Conservation (phyloP, 2,329 filamentous ascomycete genomes). For the Monascus ruber region DNA sequence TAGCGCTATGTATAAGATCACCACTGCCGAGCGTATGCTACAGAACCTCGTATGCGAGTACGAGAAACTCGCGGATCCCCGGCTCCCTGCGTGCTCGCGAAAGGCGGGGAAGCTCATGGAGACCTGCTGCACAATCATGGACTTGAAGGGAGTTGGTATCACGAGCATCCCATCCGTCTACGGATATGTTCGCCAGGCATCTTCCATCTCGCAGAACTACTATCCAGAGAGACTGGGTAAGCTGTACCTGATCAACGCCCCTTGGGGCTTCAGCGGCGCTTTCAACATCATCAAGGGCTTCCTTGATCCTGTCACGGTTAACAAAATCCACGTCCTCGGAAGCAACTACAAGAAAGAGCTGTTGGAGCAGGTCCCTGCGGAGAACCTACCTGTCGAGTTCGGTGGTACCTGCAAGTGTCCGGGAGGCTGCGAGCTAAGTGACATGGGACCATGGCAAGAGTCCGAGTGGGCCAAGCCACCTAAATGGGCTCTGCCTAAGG, state of each 20-base stretch:
- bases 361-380: constrained; percentile 68
- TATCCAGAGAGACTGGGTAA: constrained; percentile 95
- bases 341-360: constrained; percentile 72
- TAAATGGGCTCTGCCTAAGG: constrained; percentile 30
- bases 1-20: constrained; percentile 83
- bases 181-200: constrained; percentile 74
- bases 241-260: constrained; percentile 95
- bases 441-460: constrained; percentile 73
- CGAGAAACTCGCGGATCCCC: constrained; percentile 87
- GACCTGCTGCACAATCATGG: constrained; percentile 97
- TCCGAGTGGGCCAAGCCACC: constrained; percentile 32
- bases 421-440: constrained; percentile 75
- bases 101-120: constrained; percentile 83
- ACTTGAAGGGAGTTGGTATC: constrained; percentile 87
- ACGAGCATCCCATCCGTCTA: constrained; percentile 74
- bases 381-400: constrained; percentile 80
- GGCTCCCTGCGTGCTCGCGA: constrained; percentile 88
- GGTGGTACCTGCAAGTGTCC: constrained; percentile 73
- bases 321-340: constrained; percentile 90
- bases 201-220: constrained; percentile 92
- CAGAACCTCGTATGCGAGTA: constrained; percentile 96
- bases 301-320: constrained; percentile 90
- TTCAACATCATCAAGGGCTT: constrained; percentile 85
- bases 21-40: constrained; percentile 83
- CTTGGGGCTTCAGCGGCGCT: constrained; percentile 83